These are phyloP conservation scores for Vigna radiata DNA, from an alignment of 306 rosid species.

Conservation along the genomic window DNA sequence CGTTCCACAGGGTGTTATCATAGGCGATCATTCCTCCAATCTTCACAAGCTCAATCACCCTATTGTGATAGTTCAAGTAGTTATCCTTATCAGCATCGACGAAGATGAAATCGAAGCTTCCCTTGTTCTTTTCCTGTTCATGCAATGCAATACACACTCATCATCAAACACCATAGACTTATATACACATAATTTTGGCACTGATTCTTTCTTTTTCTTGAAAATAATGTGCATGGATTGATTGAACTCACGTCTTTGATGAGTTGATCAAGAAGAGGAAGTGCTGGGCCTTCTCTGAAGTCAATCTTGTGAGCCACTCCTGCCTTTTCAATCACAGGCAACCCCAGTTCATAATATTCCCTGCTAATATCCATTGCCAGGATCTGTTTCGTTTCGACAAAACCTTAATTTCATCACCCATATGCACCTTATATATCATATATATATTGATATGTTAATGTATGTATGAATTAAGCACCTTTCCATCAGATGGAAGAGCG, in stretches of 20 bases:
- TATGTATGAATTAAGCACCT: slow-evolving; percentile 47
- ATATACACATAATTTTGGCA: too few species aligned
- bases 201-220: too few species aligned
- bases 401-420: not conserved
- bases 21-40: slow-evolving; percentile 86
- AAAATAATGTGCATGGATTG: too few species aligned
- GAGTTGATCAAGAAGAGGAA: slow-evolving; percentile 75
- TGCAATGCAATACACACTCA: not conserved
- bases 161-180: not conserved
- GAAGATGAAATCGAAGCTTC: slow-evolving; percentile 70
- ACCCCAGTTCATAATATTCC: slow-evolving; percentile 83
- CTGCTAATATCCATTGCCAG: slow-evolving; percentile 84
- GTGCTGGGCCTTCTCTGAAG: slow-evolving; percentile 91
- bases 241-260: slow-evolving; percentile 58
- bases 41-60: slow-evolving; percentile 75
- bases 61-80: slow-evolving; percentile 82
- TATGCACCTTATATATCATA: not conserved
- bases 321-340: slow-evolving; percentile 74
- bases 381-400: slow-evolving; percentile 51
- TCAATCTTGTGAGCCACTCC: slow-evolving; percentile 89
- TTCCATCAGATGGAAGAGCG: slow-evolving; percentile 85
- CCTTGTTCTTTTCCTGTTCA: slow-evolving; percentile 69
- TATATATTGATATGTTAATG: too few species aligned
- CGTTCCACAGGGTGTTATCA: slow-evolving; percentile 88
- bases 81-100: slow-evolving; percentile 92